These are phyloP conservation scores for Magnusiomyces fungicola DNA, from an alignment of 1,139 yeast genomes.

Conservation along the genomic window DNA sequence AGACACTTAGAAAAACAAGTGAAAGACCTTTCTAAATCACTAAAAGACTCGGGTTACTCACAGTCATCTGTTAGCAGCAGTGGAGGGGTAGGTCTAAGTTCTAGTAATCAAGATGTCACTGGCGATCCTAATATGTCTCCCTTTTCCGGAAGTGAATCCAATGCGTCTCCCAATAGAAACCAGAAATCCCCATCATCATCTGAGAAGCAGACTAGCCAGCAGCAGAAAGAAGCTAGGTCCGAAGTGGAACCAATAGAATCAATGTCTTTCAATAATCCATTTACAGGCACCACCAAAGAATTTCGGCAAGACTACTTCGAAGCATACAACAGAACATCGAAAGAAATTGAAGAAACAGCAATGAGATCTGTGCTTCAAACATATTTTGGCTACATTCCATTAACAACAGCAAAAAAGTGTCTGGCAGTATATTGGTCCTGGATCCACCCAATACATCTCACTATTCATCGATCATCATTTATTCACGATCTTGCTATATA, in stretches of 20 bases:
- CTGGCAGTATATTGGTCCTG: slow-evolving; percentile 15
- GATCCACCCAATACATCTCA: slow-evolving; percentile 13
- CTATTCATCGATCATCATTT: slow-evolving; percentile 14
- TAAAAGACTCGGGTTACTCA: background rate
- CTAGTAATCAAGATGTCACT: background rate
- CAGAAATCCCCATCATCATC: background rate
- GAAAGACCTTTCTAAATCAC: slow-evolving; percentile 11
- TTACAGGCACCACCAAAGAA: background rate
- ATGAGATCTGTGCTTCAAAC: slow-evolving; percentile 8
- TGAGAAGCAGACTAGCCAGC: background rate
- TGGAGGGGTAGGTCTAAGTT: no score
- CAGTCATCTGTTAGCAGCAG: background rate
- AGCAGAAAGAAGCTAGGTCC: no score
- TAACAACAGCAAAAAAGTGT: slow-evolving; percentile 11
- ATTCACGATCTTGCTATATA: slow-evolving; percentile 12
- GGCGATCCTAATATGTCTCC: background rate
- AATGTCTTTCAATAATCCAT: background rate
- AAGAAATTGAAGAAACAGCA: slow-evolving; percentile 7
- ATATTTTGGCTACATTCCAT: slow-evolving; percentile 11
- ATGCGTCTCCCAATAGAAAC: background rate
- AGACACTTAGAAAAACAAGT: slow-evolving; percentile 14
- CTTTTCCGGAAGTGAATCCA: background rate
- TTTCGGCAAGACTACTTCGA: background rate
- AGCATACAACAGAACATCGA: background rate
- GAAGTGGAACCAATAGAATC: background rate